phyloP scores from a whole-genome alignment of 495 filamentous ascomycete species.

The Podospora australis region DNA sequence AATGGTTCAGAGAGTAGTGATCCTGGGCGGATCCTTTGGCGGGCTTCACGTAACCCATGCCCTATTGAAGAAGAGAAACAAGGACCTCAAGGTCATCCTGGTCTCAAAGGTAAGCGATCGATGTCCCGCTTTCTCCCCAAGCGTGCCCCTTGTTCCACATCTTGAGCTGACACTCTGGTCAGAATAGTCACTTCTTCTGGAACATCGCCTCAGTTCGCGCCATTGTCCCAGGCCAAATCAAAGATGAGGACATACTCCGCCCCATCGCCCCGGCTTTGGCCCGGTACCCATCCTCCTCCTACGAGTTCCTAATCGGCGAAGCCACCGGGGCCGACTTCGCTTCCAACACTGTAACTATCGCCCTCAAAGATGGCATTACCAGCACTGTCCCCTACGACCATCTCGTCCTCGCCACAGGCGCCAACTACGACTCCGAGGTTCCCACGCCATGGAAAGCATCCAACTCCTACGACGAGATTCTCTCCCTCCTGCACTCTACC shows the following conservation, averaged over 20 bases:
- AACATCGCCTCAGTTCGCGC: slow-evolving; percentile 51
- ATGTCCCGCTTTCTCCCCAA: not conserved
- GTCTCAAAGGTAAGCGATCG: slow-evolving; percentile 36
- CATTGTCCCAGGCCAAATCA: slow-evolving; percentile 42
- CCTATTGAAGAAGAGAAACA: slow-evolving; percentile 42
- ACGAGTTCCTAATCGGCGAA: slow-evolving; percentile 38
- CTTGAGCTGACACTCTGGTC: too few relatives aligned
- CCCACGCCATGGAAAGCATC: slow-evolving; percentile 38
- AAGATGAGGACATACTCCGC: slow-evolving; percentile 41
- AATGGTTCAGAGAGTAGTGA: slow-evolving; percentile 46
- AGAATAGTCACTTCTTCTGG: slow-evolving; percentile 53
- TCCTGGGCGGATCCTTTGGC: slow-evolving; percentile 49
- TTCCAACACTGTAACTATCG: slow-evolving; percentile 54
- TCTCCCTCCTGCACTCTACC: slow-evolving; percentile 21
- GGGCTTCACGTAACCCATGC: slow-evolving; percentile 48
- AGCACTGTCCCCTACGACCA: slow-evolving; percentile 58
- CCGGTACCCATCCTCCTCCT: slow-evolving; percentile 31
- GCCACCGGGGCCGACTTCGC: slow-evolving; percentile 30
- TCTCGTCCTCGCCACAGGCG: slow-evolving; percentile 85
- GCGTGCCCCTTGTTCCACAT: too few relatives aligned
- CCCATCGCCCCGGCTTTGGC: slow-evolving; percentile 34
- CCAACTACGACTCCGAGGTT: slow-evolving; percentile 53
- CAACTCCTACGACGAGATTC: slow-evolving; percentile 30
- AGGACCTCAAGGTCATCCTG: slow-evolving; percentile 40
- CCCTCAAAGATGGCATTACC: slow-evolving; percentile 12